Conservation (phyloP, 441 rosid genomes). For the Sinapis alba region DNA sequence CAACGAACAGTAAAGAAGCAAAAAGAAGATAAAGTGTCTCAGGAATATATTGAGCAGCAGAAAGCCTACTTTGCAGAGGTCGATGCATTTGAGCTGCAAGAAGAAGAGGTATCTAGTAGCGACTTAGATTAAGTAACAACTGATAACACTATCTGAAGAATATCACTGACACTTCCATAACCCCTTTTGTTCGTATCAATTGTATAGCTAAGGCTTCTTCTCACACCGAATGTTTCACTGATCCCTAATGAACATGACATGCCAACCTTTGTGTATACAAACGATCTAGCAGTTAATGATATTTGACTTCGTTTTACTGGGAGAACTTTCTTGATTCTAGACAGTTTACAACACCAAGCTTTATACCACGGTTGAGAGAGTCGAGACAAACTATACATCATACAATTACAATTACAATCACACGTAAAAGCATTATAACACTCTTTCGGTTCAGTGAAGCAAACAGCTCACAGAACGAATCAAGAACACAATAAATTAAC, state of each 20-base stretch:
- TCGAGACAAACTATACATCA: neutral
- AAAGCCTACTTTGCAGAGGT: slow-evolving; percentile 79
- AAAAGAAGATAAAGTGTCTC: slow-evolving; percentile 33
- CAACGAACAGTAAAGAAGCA: slow-evolving; percentile 30
- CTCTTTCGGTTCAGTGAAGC: slow-evolving; percentile 19
- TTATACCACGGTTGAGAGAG: neutral
- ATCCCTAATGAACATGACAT: slow-evolving; percentile 18
- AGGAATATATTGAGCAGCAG: slow-evolving; percentile 65
- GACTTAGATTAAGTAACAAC: slow-evolving; percentile 49
- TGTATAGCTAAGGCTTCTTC: slow-evolving; percentile 36
- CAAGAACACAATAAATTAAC: slow-evolving; percentile 10
- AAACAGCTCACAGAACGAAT: slow-evolving; percentile 19
- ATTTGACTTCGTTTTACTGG: slow-evolving; percentile 9
- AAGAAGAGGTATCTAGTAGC: slow-evolving; percentile 68
- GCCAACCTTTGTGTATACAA: slow-evolving; percentile 29
- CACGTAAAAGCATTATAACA: neutral
- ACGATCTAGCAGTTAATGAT: slow-evolving; percentile 20
- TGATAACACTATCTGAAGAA: slow-evolving; percentile 24
- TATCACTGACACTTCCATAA: slow-evolving; percentile 24
- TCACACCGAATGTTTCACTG: slow-evolving; percentile 23
- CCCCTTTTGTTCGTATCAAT: slow-evolving; percentile 26
- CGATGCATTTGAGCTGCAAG: slow-evolving; percentile 72
- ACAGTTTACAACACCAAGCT: neutral
- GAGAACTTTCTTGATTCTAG: neutral
- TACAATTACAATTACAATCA: neutral